These are phyloP conservation scores for Diaporthe capsici DNA, from an alignment of 2,329 filamentous ascomycete species.

Conservation along the genomic window DNA sequence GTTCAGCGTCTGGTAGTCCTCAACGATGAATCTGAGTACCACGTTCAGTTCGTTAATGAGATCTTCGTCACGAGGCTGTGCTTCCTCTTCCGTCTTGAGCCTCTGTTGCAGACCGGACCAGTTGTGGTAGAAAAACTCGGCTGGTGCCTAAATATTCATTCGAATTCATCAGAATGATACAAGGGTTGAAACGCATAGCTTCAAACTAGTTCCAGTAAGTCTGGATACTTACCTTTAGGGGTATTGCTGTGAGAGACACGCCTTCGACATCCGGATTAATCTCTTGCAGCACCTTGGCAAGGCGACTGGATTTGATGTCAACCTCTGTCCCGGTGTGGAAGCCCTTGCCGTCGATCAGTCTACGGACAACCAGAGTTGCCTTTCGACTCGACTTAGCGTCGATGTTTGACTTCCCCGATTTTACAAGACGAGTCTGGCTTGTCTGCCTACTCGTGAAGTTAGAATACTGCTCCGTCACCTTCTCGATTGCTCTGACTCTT, in stretches of 20 bases:
- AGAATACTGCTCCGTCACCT: neutral
- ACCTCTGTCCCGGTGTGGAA: neutral
- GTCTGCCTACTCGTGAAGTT: neutral
- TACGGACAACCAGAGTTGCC: neutral
- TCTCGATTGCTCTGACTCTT: neutral
- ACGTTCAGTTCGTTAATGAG: neutral
- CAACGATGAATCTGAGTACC: neutral
- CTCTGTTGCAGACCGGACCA: neutral
- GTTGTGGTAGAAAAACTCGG: neutral
- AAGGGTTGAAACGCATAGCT: rapidly evolving
- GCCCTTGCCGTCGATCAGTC: neutral
- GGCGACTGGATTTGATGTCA: neutral
- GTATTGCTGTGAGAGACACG: neutral
- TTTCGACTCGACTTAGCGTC: neutral
- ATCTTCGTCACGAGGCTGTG: neutral
- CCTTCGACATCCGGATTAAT: neutral
- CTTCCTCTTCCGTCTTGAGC: neutral
- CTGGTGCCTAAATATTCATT: neutral
- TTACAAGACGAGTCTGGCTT: neutral
- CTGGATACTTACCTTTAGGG: neutral
- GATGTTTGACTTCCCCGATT: neutral
- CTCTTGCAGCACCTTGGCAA: neutral
- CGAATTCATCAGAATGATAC: neutral
- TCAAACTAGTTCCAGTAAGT: neutral
- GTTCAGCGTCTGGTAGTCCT: neutral